Evolutionary conservation across 768 basidiomycete species (phyloP).

Genomic region (Ramaria sp.): DNA sequence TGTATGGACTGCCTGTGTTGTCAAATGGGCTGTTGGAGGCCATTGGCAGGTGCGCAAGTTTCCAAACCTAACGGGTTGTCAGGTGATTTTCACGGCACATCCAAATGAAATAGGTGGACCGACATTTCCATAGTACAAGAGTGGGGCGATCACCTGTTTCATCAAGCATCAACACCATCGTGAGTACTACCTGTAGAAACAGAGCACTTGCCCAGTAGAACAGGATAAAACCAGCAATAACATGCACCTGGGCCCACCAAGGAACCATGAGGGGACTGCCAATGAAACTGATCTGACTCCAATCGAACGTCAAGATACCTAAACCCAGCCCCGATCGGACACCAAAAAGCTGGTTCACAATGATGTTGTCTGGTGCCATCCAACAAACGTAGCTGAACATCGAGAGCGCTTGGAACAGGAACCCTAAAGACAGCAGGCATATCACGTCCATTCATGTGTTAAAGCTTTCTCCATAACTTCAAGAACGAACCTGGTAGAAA

Average conservation of each 20-base stretch:
- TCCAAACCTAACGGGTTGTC: slow-evolving; percentile 21
- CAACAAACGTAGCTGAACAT: slow-evolving; percentile 40
- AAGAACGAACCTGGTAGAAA: slow-evolving; percentile 25
- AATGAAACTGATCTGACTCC: slow-evolving; percentile 34
- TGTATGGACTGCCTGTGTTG: slow-evolving; percentile 29
- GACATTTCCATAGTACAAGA: slow-evolving; percentile 12
- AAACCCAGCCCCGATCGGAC: slow-evolving; percentile 33
- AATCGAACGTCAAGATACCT: slow-evolving; percentile 39
- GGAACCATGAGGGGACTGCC: slow-evolving; percentile 34
- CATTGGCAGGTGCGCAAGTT: slow-evolving; percentile 32
- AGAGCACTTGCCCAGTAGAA: slow-evolving; percentile 26
- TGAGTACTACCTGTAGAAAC: not conserved
- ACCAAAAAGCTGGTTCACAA: slow-evolving; percentile 40
- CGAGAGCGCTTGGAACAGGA: slow-evolving; percentile 33
- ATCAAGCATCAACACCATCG: slow-evolving; percentile 14
- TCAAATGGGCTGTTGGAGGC: slow-evolving; percentile 27
- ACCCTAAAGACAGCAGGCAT: slow-evolving; percentile 17
- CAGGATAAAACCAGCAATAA: slow-evolving; percentile 29
- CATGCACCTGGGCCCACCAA: slow-evolving; percentile 40
- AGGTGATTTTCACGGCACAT: not conserved
- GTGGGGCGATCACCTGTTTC: slow-evolving; percentile 11
- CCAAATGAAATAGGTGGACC: slow-evolving; percentile 10
- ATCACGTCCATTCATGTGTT: slow-evolving; percentile 8
- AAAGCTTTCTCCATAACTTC: slow-evolving; percentile 7
- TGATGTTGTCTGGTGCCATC: slow-evolving; percentile 29